phyloP scores from a whole-genome alignment of 2,329 filamentous ascomycete species.

The Sordariomycetes sp. region DNA sequence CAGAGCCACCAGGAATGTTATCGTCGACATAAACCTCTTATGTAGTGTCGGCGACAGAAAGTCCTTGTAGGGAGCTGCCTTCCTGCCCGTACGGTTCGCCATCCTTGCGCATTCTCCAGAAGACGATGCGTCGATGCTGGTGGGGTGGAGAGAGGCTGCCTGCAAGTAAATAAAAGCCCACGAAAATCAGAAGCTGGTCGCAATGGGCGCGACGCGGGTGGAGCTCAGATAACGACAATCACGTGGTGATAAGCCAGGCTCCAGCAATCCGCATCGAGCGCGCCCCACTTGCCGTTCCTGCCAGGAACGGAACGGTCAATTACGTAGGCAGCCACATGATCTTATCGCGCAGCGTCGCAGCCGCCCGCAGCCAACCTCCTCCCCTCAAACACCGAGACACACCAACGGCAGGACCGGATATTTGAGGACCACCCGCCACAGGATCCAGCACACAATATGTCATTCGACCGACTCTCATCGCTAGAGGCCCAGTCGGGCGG shows the following conservation, averaged over 20 bases:
- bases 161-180: slow-evolving; percentile 4
- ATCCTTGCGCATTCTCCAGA: slow-evolving; percentile 3
- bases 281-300: not conserved
- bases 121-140: not conserved
- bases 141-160: not conserved
- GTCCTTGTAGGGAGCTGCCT: slow-evolving; percentile 60
- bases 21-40: slow-evolving; percentile 72
- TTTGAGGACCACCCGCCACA: not conserved
- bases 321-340: slow-evolving; percentile 4
- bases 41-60: slow-evolving; percentile 85
- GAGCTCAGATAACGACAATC: slow-evolving; percentile 3
- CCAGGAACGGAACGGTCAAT: not conserved
- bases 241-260: slow-evolving; percentile 5
- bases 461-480: slow-evolving; percentile 77
- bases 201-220: not conserved
- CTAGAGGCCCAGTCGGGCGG: slow-evolving; percentile 26
- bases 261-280: not conserved
- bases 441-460: slow-evolving; percentile 46
- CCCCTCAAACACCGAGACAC: not conserved
- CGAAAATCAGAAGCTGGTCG: not conserved
- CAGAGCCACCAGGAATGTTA: slow-evolving; percentile 54
- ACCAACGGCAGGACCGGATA: not conserved
- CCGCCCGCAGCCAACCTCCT: not conserved
- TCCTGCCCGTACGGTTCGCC: slow-evolving; percentile 2
- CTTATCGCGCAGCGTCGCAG: not conserved